Evolutionary conservation across 768 basidiomycete genomes (phyloP).

Genomic region (Naganishia vishniacii): DNA sequence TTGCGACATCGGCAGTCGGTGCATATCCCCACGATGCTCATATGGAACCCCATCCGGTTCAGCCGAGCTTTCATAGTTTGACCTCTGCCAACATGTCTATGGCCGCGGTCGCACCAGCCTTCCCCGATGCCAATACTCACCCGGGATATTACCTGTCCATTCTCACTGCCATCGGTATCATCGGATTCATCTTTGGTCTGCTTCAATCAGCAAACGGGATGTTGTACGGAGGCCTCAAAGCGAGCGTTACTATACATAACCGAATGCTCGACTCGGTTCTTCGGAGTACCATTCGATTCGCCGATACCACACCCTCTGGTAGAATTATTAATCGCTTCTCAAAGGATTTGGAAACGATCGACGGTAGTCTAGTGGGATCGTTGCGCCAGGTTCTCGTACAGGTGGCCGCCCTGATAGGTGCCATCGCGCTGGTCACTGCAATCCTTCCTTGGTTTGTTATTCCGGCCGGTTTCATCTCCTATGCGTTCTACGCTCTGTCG

Average conservation of each 20-base stretch:
- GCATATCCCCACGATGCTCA: not conserved
- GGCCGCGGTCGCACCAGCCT: not conserved
- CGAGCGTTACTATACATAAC: conserved; percentile 34
- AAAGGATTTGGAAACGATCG: conserved; percentile 79
- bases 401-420: conserved; percentile 68
- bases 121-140: conserved; percentile 20
- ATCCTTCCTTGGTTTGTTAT: conserved; percentile 79
- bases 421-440: conserved; percentile 53
- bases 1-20: conserved; percentile 4
- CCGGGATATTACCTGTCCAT: conserved; percentile 21
- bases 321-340: conserved; percentile 64
- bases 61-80: not conserved
- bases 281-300: conserved; percentile 41
- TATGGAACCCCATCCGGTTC: conserved; percentile 5
- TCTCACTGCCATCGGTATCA: conserved; percentile 8
- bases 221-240: conserved; percentile 25
- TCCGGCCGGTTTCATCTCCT: conserved; percentile 68
- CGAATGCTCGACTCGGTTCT: conserved; percentile 30
- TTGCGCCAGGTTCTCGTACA: conserved; percentile 58
- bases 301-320: conserved; percentile 52
- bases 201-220: conserved; percentile 8
- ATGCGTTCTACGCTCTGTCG: conserved; percentile 62
- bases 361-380: conserved; percentile 53
- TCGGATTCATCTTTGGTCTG: conserved; percentile 9
- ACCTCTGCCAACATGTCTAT: not conserved